Evolutionary conservation across 2,329 filamentous ascomycete genomes (phyloP), one percentile per base, ranked within the genome.

Genomic region (Cercospora canescens): DNA sequence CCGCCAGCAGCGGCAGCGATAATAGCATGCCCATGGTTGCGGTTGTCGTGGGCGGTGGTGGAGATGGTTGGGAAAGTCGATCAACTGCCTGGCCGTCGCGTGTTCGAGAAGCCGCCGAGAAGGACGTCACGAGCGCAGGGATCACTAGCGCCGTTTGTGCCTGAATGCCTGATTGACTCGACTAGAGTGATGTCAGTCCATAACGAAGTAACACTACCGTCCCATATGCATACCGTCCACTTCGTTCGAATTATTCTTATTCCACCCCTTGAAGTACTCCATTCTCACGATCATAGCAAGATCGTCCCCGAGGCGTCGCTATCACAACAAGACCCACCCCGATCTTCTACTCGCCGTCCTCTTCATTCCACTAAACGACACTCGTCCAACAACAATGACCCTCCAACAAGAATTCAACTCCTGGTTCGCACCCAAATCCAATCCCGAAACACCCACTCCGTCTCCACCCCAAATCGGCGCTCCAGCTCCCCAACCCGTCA

Each of bases 1-100:
- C 80, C 72, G 92, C 94, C 81, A 99, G 83, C 69, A 99, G 84
- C 72, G 95, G 95, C 68, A 99, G 80, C 69, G 94, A 97, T 63
- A 99, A 86, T 75, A 96, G 83, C 72, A 93, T 94, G 76, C 95
- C 95, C 95, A 99, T 99, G 61, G 68, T 81, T 57, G 54, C 32
- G 48, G 60, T 32, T 24, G 32, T 39, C 30, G 37, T 48, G 56
- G 26, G 41, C n/a, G 45, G 59, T 32, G 32, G 4, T 60, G 54
- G n/a, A n/a, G 21, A 50, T 37, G n/a, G 58, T 24, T 62, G 24
- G 14, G 37, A 16, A n/a, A 9, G 32, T 35, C 45, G 28, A n/a
- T 45, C 24, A 37, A 45, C 57, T 41, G 35, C 26, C 37, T 60
- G 35, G 28, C 52, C 12, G 28, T 32, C 52, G n/a, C 52, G 28